Percentiles rank a stretch among this genome's conserved stretches.
Conservation (phyloP, 2,329 filamentous ascomycete species). For the Alternaria arbusti region DNA sequence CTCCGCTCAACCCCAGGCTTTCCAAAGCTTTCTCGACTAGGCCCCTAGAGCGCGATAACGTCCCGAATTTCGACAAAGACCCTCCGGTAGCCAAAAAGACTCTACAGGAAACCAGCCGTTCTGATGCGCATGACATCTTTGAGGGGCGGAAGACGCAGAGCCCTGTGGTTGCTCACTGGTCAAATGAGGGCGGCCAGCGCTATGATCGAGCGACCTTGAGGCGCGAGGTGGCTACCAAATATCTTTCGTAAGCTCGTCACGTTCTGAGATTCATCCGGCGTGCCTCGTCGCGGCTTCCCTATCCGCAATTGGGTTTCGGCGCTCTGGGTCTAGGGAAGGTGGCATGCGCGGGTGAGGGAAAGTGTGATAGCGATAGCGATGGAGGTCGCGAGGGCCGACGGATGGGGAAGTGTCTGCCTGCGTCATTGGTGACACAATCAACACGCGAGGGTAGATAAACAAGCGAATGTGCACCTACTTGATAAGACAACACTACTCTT, state of each 20-base stretch:
- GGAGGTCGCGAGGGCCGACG: background rate
- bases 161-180: background rate
- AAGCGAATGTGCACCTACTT: background rate
- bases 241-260: background rate
- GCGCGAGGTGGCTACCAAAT: background rate
- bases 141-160: background rate
- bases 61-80: background rate
- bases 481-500: too few relatives aligned
- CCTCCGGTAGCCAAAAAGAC: background rate
- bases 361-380: background rate
- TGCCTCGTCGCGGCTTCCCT: background rate
- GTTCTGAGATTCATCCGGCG: background rate
- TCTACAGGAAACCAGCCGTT: background rate
- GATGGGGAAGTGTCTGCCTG: background rate
- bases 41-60: background rate
- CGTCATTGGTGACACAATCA: background rate
- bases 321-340: too few relatives aligned
- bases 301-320: rapidly evolving
- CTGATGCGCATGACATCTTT: background rate
- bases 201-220: background rate
- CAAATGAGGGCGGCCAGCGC: background rate
- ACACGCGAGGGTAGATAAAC: background rate
- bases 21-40: background rate
- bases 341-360: background rate
- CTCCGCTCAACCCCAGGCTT: background rate